phyloP scores from a whole-genome alignment of 1,284 basidiomycete genomes.

The Coniophora puteana region DNA sequence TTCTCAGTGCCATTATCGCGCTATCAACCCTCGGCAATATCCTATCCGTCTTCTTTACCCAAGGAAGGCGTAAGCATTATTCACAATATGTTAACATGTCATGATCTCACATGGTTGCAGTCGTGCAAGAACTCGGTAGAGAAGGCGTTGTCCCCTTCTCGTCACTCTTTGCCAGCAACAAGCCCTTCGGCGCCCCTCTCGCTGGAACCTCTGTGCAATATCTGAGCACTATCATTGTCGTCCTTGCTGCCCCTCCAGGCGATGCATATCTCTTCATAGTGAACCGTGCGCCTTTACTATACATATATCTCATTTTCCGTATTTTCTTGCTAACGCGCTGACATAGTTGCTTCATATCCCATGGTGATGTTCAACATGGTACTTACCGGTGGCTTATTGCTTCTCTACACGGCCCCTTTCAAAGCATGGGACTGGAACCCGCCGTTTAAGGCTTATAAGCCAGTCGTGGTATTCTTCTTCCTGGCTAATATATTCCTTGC shows the following conservation, averaged over 20 bases:
- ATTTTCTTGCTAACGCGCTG: conserved; percentile 3
- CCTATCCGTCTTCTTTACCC: conserved; percentile 56
- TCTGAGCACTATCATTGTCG: conserved; percentile 44
- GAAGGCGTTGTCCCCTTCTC: conserved; percentile 64
- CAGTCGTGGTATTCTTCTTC: conserved; percentile 50
- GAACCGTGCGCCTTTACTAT: conserved; percentile 40
- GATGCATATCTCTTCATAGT: conserved; percentile 69
- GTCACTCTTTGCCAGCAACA: conserved; percentile 59
- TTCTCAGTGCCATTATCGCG: conserved; percentile 57
- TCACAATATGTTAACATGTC: not conserved
- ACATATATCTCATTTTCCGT: not conserved
- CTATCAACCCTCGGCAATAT: conserved; percentile 62
- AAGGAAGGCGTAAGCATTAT: conserved; percentile 49
- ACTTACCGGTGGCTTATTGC: conserved; percentile 57
- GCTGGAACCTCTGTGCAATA: conserved; percentile 57
- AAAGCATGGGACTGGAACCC: conserved; percentile 53
- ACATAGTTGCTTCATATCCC: conserved; percentile 54
- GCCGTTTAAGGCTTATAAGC: conserved; percentile 53
- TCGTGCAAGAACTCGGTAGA: conserved; percentile 67
- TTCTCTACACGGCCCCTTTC: conserved; percentile 48
- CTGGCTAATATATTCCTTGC: conserved; percentile 61
- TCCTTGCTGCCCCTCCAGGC: conserved; percentile 53
- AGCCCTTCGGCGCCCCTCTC: conserved; percentile 58
- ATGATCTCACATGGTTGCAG: too few relatives aligned
- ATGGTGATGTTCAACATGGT: conserved; percentile 51